phyloP scores from a whole-genome alignment of 2,329 filamentous ascomycete species.

The Phialophora expanda region DNA sequence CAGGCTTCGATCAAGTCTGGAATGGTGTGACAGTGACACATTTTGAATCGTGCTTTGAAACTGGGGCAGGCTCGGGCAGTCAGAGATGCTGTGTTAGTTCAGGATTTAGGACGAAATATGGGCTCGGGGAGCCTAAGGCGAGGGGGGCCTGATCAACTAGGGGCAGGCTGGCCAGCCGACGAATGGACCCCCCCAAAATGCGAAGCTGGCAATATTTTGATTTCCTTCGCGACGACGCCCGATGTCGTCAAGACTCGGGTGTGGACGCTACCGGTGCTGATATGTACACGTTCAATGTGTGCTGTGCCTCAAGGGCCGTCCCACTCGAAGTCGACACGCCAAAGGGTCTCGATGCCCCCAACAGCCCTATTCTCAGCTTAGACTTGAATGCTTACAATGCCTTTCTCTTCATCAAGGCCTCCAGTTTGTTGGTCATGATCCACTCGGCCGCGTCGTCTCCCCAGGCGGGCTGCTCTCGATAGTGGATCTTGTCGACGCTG shows the following conservation, averaged over 20 bases:
- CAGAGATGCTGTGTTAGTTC: no score
- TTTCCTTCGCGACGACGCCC: background rate
- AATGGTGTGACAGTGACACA: no score
- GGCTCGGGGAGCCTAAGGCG: background rate
- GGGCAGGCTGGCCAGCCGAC: background rate
- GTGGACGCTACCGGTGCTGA: background rate
- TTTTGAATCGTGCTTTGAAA: no score
- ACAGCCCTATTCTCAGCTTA: background rate
- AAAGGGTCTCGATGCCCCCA: background rate
- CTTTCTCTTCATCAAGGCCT: constrained; percentile 2
- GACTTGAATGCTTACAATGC: background rate
- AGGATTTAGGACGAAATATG: background rate
- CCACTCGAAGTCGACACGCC: no score
- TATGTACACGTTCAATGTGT: no score
- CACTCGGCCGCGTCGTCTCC: constrained; percentile 18
- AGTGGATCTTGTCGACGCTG: constrained; percentile 20
- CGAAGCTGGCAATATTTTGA: background rate
- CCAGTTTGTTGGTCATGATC: constrained; percentile 20
- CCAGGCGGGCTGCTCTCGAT: constrained; percentile 14
- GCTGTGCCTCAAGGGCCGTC: no score
- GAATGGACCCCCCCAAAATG: background rate
- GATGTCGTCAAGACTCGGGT: background rate
- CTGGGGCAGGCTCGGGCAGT: no score
- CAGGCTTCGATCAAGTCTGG: no score
- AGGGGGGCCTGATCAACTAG: background rate